A percentile compares a stretch with the other conserved stretches of the same genome.
Evolutionary conservation across 2,329 filamentous ascomycete genomes (phyloP).

Genomic region (Anthostomella pinea): DNA sequence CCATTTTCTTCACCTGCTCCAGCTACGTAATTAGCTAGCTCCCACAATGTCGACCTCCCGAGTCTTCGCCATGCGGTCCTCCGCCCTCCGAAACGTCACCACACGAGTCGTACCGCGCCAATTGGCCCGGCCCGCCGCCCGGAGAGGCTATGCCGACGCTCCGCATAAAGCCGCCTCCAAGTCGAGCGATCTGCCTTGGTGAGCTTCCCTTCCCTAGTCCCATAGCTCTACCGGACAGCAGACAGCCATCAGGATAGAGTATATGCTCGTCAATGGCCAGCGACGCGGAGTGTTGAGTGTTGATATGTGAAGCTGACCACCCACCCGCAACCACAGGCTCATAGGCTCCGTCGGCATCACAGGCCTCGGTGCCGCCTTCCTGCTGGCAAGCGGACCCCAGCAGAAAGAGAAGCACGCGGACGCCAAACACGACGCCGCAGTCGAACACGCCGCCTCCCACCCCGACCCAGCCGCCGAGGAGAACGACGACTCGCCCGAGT

Average conservation of each 20-base stretch:
- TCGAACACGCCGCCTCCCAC: constrained; percentile 5
- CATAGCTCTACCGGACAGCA: not conserved
- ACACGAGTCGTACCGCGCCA: constrained; percentile 4
- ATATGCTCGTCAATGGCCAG: not conserved
- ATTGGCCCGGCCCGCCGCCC: constrained; percentile 5
- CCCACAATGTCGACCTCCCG: constrained; percentile 23
- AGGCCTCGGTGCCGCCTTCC: constrained; percentile 16
- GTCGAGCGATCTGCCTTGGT: constrained; percentile 30
- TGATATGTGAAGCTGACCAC: constrained; percentile 5
- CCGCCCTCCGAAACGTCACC: constrained; percentile 8
- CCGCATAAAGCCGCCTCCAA: constrained; percentile 13
- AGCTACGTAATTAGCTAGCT: no score
- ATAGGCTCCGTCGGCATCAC: constrained; percentile 22
- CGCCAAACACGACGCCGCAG: constrained; percentile 7
- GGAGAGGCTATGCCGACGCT: constrained; percentile 15
- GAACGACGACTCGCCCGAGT: not conserved
- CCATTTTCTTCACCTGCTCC: no score
- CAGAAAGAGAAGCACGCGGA: constrained; percentile 6
- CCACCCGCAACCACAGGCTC: constrained; percentile 14
- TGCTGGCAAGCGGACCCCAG: constrained; percentile 14
- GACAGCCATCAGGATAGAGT: not conserved
- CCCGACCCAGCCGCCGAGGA: constrained; percentile 5
- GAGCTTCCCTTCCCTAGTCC: constrained; percentile 9
- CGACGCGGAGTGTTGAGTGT: no score
- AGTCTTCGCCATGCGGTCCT: constrained; percentile 15